phyloP scores from a whole-genome alignment of 345 rosid species.

The Eucalyptus albens region DNA sequence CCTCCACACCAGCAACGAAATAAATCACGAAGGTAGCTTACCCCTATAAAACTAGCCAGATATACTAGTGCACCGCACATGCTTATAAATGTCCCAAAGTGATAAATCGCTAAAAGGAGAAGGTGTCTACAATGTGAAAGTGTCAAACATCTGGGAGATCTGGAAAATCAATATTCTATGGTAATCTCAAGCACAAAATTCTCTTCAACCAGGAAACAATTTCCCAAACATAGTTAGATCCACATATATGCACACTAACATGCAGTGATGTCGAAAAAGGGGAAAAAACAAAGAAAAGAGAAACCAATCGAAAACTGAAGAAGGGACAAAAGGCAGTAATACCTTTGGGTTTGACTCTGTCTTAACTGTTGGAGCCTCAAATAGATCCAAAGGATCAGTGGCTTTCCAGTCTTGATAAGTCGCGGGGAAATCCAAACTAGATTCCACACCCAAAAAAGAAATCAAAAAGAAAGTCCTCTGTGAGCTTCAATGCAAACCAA shows the following conservation, averaged over 20 bases:
- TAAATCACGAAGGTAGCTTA: background rate
- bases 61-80: background rate
- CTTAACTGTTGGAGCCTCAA: conserved; percentile 53
- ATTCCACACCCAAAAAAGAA: conserved; percentile 8
- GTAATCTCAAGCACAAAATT: background rate
- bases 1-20: background rate
- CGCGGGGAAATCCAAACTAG: conserved; percentile 88
- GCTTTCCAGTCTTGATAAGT: conserved; percentile 66
- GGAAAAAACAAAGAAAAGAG: background rate
- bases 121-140: background rate
- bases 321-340: background rate
- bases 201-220: background rate
- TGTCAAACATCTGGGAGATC: background rate
- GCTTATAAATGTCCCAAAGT: background rate
- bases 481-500: background rate
- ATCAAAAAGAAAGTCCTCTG: background rate
- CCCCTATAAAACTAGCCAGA: background rate
- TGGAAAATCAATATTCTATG: background rate
- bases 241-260: background rate
- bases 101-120: background rate
- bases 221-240: background rate
- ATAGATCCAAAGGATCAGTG: conserved; percentile 70
- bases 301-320: background rate
- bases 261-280: background rate
- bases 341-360: conserved; percentile 87